Evolutionary conservation across 768 basidiomycete species (phyloP).

Genomic region (Pleurotus sapidus): DNA sequence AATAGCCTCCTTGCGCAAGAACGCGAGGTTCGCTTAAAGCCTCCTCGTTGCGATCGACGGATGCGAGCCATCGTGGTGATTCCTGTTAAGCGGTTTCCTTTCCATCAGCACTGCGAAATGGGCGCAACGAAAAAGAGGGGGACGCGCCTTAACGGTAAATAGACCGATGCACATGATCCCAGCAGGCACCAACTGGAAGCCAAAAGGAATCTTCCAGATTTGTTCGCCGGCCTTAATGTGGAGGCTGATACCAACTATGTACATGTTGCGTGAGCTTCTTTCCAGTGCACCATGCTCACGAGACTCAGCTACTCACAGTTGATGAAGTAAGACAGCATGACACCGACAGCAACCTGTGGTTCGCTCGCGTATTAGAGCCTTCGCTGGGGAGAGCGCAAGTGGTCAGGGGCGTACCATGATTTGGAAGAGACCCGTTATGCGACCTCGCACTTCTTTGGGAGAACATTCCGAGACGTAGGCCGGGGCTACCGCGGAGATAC

Average conservation of each 20-base stretch:
- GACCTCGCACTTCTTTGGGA: slow-evolving; percentile 64
- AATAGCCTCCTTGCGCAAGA: slow-evolving; percentile 27
- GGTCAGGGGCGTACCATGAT: slow-evolving; percentile 39
- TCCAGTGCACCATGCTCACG: neutral
- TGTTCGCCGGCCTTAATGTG: slow-evolving; percentile 34
- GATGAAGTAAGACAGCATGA: slow-evolving; percentile 61
- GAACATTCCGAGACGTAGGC: slow-evolving; percentile 68
- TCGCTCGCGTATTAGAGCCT: neutral
- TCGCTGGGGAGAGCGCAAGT: neutral
- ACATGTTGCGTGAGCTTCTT: neutral
- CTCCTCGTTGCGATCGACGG: slow-evolving; percentile 26
- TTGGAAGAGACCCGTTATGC: slow-evolving; percentile 67
- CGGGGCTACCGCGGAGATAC: slow-evolving; percentile 61
- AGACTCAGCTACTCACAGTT: slow-evolving; percentile 38
- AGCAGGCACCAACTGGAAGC: slow-evolving; percentile 58
- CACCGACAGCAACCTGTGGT: slow-evolving; percentile 41
- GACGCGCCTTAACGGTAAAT: slow-evolving; percentile 6
- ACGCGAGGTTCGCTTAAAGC: slow-evolving; percentile 28
- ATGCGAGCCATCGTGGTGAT: slow-evolving; percentile 35
- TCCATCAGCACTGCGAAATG: slow-evolving; percentile 13
- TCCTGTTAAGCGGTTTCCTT: slow-evolving; percentile 13
- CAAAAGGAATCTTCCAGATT: slow-evolving; percentile 54
- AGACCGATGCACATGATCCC: slow-evolving; percentile 40
- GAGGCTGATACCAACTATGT: slow-evolving; percentile 42
- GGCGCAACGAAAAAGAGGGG: neutral